These are phyloP conservation scores for Xylariales sp. DNA, from an alignment of 2,329 filamentous ascomycete genomes.

Conservation along the genomic window DNA sequence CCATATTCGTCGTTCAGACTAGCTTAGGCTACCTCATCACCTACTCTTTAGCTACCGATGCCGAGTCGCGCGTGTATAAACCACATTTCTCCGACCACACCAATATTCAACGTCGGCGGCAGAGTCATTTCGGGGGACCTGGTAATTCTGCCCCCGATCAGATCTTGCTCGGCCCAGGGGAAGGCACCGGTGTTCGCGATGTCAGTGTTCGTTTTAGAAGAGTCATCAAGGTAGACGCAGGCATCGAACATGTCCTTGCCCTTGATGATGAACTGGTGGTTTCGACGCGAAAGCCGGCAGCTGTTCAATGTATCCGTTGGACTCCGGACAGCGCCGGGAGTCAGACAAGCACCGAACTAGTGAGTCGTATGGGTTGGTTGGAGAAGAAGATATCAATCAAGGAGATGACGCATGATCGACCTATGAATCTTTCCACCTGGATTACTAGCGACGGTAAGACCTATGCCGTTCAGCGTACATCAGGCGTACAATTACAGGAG, in stretches of 20 bases:
- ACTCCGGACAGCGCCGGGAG: constrained; percentile 73
- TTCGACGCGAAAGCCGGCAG: constrained; percentile 83
- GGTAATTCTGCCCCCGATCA: constrained; percentile 53
- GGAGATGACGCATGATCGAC: constrained; percentile 89
- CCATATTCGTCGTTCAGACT: constrained; percentile 88
- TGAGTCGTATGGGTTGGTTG: constrained; percentile 83
- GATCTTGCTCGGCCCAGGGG: constrained; percentile 70
- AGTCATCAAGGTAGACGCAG: constrained; percentile 97
- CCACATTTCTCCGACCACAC: constrained; percentile 69
- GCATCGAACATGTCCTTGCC: constrained; percentile 81
- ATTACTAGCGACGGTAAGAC: constrained; percentile 81
- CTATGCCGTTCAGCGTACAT: constrained; percentile 80
- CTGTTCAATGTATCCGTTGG: constrained; percentile 97
- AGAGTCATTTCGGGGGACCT: constrained; percentile 56
- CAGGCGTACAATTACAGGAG: constrained; percentile 26
- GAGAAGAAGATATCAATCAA: constrained; percentile 69
- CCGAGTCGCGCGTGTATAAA: constrained; percentile 78
- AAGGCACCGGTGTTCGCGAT: constrained; percentile 77
- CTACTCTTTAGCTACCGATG: constrained; percentile 84
- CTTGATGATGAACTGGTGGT: constrained; percentile 91
- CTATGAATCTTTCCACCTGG: constrained; percentile 96
- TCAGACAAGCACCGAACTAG: constrained; percentile 85
- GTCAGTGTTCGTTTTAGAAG: constrained; percentile 90
- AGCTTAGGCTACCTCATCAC: constrained; percentile 84
- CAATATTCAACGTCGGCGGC: constrained; percentile 57